phyloP scores from a whole-genome alignment of 208 protist genomes.

The Leishmania tarentolae region DNA sequence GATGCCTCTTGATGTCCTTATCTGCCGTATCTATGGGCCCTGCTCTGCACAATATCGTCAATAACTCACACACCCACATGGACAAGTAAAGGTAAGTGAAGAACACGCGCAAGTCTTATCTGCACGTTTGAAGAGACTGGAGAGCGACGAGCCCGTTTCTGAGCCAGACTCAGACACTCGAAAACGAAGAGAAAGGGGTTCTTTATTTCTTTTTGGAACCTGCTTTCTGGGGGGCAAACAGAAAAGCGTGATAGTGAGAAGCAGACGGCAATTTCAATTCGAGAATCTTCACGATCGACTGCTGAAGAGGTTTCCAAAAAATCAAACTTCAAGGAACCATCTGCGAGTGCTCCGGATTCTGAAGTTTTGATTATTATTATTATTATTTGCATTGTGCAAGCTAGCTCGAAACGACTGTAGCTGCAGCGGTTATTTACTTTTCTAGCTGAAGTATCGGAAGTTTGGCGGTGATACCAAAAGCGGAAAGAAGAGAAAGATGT shows the following conservation, averaged over 20 bases:
- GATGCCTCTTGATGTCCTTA: background rate
- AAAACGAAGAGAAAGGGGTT: background rate
- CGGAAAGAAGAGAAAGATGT: conserved; percentile 6
- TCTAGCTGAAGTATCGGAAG: background rate
- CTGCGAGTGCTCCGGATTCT: background rate
- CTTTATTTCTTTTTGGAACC: background rate
- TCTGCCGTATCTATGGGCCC: background rate
- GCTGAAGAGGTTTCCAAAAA: background rate
- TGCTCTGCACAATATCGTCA: background rate
- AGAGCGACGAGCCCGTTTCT: background rate
- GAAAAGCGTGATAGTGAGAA: background rate
- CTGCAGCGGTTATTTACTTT: background rate
- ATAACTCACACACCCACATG: background rate
- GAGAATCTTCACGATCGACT: background rate
- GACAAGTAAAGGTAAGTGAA: background rate
- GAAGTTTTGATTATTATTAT: background rate
- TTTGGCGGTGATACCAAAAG: background rate
- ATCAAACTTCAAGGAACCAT: background rate
- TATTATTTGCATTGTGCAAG: background rate
- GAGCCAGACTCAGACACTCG: background rate
- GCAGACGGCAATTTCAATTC: background rate
- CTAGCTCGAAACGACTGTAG: background rate
- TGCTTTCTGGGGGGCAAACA: background rate
- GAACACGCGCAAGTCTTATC: background rate
- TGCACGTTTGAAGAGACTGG: background rate